Base-by-base conservation (phyloP, 495 filamentous ascomycete genomes). In the Monascus purpureus region DNA sequence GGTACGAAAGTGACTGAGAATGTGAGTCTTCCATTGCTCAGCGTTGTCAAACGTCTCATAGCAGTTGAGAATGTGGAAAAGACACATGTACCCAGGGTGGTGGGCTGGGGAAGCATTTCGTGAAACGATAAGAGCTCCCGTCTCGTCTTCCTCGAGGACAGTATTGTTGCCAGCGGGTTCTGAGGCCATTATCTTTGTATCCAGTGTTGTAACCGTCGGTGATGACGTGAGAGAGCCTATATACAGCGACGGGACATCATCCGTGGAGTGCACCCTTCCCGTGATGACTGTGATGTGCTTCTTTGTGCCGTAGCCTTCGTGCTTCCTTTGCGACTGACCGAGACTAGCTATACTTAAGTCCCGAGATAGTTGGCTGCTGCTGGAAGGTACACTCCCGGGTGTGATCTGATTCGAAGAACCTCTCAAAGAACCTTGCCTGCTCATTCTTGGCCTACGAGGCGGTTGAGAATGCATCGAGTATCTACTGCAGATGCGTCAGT, bases 61-160 rank as follows among this genome's bases (percentile, higher is more conserved):
- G 37, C 61, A 65, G 36, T 61, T 51, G 1, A 65, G 46, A 38
- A 57, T 52, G 25, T 63, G 50, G 45, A 65, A 65, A 16, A 65
- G 47, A 34, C 61, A 65, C n/a, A 39, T 37, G 36, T 63, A 63
- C 17, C 38, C 36, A 18, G 44, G 38, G 16, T 16, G 13, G 13
- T 16, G 4, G 13, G 3, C 6, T 14, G 28, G 9, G 28, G 5
- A n/a, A n/a, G n/a, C n/a, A n/a, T n/a, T 16, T 13, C 36, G 17
- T 7, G 39, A 39, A 25, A 59, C 14, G 34, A 59, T 17, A 37
- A 50, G 18, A 31, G 49, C 42, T 8, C 44, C 49, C 26, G 41
- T 44, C 8, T 41, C 46, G 28, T 43, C 33, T 8, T 50, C 42
- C 28, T 51, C 49, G 2, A 52, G 39, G 7, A 46, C 34, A 16